phyloP scores from a whole-genome alignment of 345 rosid species.

The Dipteronia sinensis region DNA sequence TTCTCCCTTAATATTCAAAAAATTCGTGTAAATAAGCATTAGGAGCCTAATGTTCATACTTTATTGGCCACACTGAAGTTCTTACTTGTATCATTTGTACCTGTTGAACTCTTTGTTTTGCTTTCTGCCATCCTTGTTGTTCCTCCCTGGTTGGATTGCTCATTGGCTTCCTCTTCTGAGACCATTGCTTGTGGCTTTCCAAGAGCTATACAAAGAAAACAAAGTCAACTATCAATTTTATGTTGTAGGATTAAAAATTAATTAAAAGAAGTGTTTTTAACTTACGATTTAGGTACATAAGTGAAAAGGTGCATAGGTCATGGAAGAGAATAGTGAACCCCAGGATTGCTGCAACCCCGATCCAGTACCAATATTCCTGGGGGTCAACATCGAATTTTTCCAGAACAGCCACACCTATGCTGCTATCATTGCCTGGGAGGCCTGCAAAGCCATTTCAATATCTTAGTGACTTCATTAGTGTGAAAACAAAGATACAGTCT shows the following conservation, averaged over 20 bases:
- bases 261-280: conserved; percentile 19
- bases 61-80: neutral
- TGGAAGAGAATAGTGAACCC: too few species aligned
- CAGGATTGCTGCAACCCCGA: too few species aligned
- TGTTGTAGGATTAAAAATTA: neutral
- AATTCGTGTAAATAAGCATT: conserved; percentile 9
- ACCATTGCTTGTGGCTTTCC: conserved; percentile 60
- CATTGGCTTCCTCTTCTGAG: neutral
- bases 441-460: conserved; percentile 30
- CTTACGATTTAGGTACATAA: too few species aligned
- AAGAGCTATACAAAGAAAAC: conserved; percentile 45
- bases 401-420: conserved; percentile 62
- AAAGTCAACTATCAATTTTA: conserved; percentile 10
- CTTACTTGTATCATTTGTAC: conserved; percentile 53
- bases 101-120: conserved; percentile 29
- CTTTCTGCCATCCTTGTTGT: conserved; percentile 25
- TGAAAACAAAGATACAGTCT: neutral
- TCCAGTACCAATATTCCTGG: too few species aligned
- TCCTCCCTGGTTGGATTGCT: conserved; percentile 14
- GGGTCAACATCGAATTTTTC: conserved; percentile 41
- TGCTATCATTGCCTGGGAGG: conserved; percentile 51
- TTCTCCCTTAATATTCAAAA: conserved; percentile 22
- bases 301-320: too few species aligned
- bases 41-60: neutral
- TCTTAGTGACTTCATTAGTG: conserved; percentile 58